Base-by-base conservation (phyloP, 2,329 filamentous ascomycete genomes). In the Aureobasidium subglaciale region DNA sequence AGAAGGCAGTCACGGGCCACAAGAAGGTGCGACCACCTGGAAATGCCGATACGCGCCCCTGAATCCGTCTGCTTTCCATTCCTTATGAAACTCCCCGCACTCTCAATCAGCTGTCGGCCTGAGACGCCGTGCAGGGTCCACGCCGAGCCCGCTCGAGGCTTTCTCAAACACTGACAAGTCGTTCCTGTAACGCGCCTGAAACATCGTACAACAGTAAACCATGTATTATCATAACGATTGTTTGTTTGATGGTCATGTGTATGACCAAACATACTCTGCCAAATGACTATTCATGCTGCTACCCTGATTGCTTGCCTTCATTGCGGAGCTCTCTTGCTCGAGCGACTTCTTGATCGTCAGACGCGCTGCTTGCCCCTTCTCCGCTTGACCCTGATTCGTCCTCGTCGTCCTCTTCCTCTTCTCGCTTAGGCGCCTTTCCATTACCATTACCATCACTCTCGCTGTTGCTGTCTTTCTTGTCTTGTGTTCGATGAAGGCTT, bases 31-130 rank as follows among this genome's bases (percentile, higher is more conserved):
- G 13, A 15, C 24, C 34, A 50, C 45, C n/a, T 35, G 43, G 40
- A 34, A 25, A 50, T 38, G 46, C 45, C 45, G 45, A 49, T 37
- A 49, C 30, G 34, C 32, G 32, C 46, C 48, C 48, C 48, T 52
- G 48, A 52, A 52, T 41, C 16, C 45, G 22, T 15, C 24, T 50
- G 46, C 46, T 50, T 30, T 40, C 11, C 24, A 52, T 52, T 52
- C 48, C 48, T 52, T 25, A 25, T 18, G 8, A 15, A 27, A 34
- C 34, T 25, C 29, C 16, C 20, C 30, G 13, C 45, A 25, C 27
- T 29, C 18, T 22, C 18, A 18, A 9, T 9, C 5, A 3, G 4
- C 32, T 50, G 46, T 38, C 46, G 38, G 32, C 32, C 22, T 50
- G 46, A 50, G 32, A 50, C 45, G 27, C n/a, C 32, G 5, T 9